Evolutionary conservation across 2,329 filamentous ascomycete species (phyloP), one percentile per base, ranked within the genome.

Genomic region (Tolypocladium amazonense): DNA sequence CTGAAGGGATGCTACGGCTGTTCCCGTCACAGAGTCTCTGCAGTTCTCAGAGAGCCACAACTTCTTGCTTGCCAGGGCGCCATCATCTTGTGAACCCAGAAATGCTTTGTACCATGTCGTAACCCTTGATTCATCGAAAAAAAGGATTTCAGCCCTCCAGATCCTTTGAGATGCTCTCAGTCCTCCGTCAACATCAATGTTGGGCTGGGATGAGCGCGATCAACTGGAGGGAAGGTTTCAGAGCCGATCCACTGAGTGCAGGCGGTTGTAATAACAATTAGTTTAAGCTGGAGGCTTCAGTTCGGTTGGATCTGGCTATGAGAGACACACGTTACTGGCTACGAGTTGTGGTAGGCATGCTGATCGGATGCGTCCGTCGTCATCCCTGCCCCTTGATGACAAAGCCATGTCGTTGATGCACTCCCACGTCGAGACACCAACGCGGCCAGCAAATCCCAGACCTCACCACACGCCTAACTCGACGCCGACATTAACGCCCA

Each of bases 321-420:
- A 6, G 18, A 18, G 15, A 39, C 15, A 18, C 15, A 20, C 20
- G 38, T 20, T 20, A 1, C 38, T 20, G 38, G 15, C 35, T 37
- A 11, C 35, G 35, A 37, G 38, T 39, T 20, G 14, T 39, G 14
- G 38, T 15, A 20, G 14, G 38, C 2, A 43, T 30, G 18, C 33
- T 25, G 37, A 35, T 15, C 30, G 35, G 41, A 45, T 23, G 20
- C 41, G 8, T 23, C 41, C 20, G 53, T 57, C 38, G 30, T 56
- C 27, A 14, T 25, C 45, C 61, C 58, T 57, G 60, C 63, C 65
- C 61, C 61, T 60, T 64, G 65, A 67, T 67, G 65, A 67, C 65
- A 66, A 67, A 67, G 64, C 65, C 27, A 52, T 7, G 30, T 52
- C 47, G 27, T 12, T 7, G 7, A 30, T 27, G 18, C 14, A 27